Evolutionary conservation across 306 rosid genomes (phyloP), one percentile per base, ranked within the genome.

Genomic region (Gillenia trifoliata): DNA sequence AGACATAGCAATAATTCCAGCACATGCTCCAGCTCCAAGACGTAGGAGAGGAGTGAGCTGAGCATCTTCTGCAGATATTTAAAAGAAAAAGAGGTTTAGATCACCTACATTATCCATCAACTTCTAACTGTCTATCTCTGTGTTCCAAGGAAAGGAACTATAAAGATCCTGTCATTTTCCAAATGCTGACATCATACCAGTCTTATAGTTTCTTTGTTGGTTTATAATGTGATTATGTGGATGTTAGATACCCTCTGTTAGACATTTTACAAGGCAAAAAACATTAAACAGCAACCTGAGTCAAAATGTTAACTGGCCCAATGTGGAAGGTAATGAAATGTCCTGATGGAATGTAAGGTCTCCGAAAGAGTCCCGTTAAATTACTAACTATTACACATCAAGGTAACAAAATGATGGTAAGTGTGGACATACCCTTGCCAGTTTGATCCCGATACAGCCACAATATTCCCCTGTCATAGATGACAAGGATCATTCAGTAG

Each of bases 21-120:
- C 98, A 88, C 92, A 90, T 67, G 99, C 99, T 75, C 99, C 99
- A 77, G 98, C 99, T 77, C 99, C 99, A 81, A 92, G 98, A 52
- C 98, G 97, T 70, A 95, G 81, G 72, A 92, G 61, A 80, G 99
- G 98, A 80, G 92, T 89, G 75, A 95, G 92, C 83, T 95, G 91
- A 80, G 99, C 99, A 82, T 92, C 88, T 64, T 90, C 97, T 95
- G 91, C 89, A 86, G 66, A 71, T 71, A 75, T 62, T 52, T 57
- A 13, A 76, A 68, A 73, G 57, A 68, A 78, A 50, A 74, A 6
- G 30, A 29, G 69, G 68, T 23, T 69, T 36, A 28, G 31, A 52
- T n/a, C 43, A 73, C 28, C 47, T 61, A 33, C 45, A 70, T 66
- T 22, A 34, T 9, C 61, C 68, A 36, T 11, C 20, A 41, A 59